Evolutionary conservation across 2,329 filamentous ascomycete genomes (phyloP).

Genomic region (Scopulariopsis brevicaulis): DNA sequence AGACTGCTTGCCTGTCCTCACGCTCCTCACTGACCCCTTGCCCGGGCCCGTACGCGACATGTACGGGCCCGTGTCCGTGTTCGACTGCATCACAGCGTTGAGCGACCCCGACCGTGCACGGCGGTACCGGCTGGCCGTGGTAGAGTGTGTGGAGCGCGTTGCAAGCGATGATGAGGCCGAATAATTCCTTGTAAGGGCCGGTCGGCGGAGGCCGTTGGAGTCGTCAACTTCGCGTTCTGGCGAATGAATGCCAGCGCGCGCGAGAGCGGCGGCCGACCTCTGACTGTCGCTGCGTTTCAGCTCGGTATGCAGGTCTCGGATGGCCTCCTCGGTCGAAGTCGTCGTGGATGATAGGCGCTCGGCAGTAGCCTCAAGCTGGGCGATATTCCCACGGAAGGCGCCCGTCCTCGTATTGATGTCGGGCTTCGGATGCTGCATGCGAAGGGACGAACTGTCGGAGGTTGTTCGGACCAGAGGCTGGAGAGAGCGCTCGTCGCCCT

Average conservation of each 20-base stretch:
- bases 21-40: constrained; percentile 40
- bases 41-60: constrained; percentile 41
- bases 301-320: constrained; percentile 60
- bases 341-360: constrained; percentile 58
- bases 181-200: constrained; percentile 26
- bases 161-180: constrained; percentile 48
- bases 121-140: background rate
- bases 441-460: constrained; percentile 28
- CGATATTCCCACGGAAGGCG: constrained; percentile 55
- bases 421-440: constrained; percentile 47
- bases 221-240: constrained; percentile 1
- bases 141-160: constrained; percentile 39
- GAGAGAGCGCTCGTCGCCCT: constrained; percentile 9
- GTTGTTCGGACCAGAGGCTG: constrained; percentile 35
- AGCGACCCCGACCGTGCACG: constrained; percentile 1
- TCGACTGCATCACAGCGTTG: constrained; percentile 14
- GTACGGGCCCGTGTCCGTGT: constrained; percentile 17
- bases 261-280: constrained; percentile 45
- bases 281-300: constrained; percentile 60
- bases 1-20: constrained; percentile 35
- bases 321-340: constrained; percentile 68
- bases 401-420: constrained; percentile 51
- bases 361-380: constrained; percentile 63
- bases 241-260: constrained; percentile 15
- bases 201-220: constrained; percentile 11